Base-by-base conservation (phyloP, 345 rosid species). In the Acer yangbiense region DNA sequence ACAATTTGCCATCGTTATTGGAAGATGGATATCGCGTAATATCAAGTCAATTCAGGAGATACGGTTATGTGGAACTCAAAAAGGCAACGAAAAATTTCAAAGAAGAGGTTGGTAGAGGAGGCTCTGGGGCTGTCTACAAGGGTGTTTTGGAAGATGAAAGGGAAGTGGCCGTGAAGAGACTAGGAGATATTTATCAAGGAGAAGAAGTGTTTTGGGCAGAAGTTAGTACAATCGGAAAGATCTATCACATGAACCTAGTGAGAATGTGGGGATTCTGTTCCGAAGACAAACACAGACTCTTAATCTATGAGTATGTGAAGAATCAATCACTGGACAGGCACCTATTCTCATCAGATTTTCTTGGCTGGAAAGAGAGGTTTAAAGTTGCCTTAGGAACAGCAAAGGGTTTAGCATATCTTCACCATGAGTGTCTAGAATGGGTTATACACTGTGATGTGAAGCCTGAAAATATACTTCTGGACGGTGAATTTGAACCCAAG, bases 221-320 rank as follows among this genome's bases (percentile, higher is more conserved):
- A 66, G 87, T 88, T 69, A 78, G 83, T 82, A 90, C 85, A 23
- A 64, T 90, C 25, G 87, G 88, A 76, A 79, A 78, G 23, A 83
- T 90, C 81, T 78, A 87, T 73, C 94, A 90, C 74, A 83, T 86
- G 77, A 90, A 90, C 81, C 84, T 88, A 23, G 89, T 86, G 60
- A 84, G 85, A 75, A 82, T 88, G 69, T 86, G 86, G 82, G 90
- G 92, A 6, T 88, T 84, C 79, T 90, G 89, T 72, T 78, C 79
- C 25, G 88, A 87, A 75, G 77, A 76, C 3, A 84, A 70, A 39
- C 83, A 85, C 68, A 86, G 79, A 66, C 78, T 87, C 3, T 79
- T 90, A 35, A 81, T 89, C 25, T 88, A 88, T 21, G 94, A 90
- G 76, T 84, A 78, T 29, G 80, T 88, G 41, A 79, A 77, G 63